phyloP scores from a whole-genome alignment of 2,329 filamentous ascomycete genomes.

The Alternaria solani region DNA sequence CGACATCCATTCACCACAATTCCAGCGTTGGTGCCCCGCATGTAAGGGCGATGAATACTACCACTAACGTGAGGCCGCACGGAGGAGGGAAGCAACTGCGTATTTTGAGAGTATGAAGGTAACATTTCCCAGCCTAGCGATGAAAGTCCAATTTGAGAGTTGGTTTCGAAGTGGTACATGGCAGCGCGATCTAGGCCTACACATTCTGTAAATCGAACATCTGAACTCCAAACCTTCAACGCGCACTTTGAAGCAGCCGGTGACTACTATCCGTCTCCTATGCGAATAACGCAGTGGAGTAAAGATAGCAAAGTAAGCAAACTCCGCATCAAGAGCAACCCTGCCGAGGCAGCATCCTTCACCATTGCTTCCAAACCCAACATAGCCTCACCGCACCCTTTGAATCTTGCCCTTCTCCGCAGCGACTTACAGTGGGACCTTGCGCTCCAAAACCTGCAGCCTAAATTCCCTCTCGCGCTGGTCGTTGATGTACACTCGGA shows the following conservation, averaged over 20 bases:
- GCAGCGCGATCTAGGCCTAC: background rate
- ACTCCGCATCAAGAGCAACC: too few species aligned
- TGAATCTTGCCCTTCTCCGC: too few species aligned
- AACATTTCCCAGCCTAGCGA: background rate
- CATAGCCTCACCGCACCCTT: too few species aligned
- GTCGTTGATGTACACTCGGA: background rate
- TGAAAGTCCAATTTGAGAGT: background rate
- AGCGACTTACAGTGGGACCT: background rate
- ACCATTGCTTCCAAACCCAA: too few species aligned
- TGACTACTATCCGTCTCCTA: background rate
- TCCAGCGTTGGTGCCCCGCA: too few species aligned
- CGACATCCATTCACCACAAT: fast-evolving
- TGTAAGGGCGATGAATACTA: too few species aligned
- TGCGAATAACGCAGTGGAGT: too few species aligned
- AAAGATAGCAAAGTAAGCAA: too few species aligned
- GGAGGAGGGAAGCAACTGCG: too few species aligned
- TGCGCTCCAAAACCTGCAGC: background rate
- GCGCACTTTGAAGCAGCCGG: background rate
- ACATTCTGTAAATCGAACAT: background rate
- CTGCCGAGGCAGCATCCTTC: too few species aligned
- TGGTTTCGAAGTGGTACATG: fast-evolving
- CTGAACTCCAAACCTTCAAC: background rate
- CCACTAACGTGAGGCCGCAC: too few species aligned
- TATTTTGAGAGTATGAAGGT: background rate
- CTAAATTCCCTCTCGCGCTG: background rate